phyloP scores from a whole-genome alignment of 805 yeast genomes.

The Spencermartinsiella europaea region DNA sequence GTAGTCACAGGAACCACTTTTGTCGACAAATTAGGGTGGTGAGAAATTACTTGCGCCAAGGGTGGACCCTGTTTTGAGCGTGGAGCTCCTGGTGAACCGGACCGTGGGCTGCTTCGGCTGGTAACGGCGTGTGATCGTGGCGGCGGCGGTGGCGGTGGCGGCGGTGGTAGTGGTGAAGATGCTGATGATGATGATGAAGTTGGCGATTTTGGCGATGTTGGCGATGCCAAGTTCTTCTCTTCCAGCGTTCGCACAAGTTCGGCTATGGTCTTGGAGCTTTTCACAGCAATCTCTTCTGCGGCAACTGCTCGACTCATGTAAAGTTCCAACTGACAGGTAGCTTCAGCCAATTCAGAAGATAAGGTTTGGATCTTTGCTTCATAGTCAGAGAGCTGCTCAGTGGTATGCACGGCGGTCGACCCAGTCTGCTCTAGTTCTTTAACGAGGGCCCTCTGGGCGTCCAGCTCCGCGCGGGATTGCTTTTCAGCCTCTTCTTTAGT shows the following conservation, averaged over 20 bases:
- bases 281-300: slow-evolving; percentile 12
- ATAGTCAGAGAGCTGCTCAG: neutral
- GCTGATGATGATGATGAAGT: neutral
- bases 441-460: neutral
- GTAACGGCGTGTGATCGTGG: too few species aligned
- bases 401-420: slow-evolving; percentile 1
- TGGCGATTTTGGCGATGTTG: too few species aligned
- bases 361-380: neutral
- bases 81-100: neutral
- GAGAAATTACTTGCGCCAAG: neutral
- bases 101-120: too few species aligned
- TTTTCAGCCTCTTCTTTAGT: slow-evolving; percentile 2
- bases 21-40: neutral
- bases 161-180: neutral
- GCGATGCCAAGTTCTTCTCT: neutral
- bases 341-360: slow-evolving; percentile 5
- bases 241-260: slow-evolving; percentile 10
- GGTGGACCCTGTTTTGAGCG: neutral
- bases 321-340: slow-evolving; percentile 7
- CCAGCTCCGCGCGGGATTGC: slow-evolving; percentile 2
- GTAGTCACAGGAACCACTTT: slow-evolving; percentile 14
- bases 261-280: slow-evolving; percentile 11
- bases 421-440: neutral
- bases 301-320: slow-evolving; percentile 10
- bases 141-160: neutral